A percentile compares a stretch with the other conserved stretches of the same genome.
Evolutionary conservation across 2,329 filamentous ascomycete genomes (phyloP).

Genomic region (Zymoseptoria pseudotritici): DNA sequence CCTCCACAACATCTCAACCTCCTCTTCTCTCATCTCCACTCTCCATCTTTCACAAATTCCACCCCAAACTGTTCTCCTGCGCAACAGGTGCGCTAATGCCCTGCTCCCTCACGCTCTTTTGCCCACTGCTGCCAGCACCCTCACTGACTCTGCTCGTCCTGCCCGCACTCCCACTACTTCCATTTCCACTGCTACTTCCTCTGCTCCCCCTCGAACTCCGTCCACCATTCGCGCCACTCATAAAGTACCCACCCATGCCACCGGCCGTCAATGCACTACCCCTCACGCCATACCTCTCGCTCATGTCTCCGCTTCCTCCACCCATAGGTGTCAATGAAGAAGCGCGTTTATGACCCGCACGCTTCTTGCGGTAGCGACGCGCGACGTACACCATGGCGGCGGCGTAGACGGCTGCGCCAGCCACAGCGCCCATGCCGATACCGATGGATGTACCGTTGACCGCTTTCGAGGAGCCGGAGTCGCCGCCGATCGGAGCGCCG

Average conservation of each 20-base stretch:
- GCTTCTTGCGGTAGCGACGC: conserved; percentile 79
- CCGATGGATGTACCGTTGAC: conserved; percentile 57
- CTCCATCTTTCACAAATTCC: conserved; percentile 59
- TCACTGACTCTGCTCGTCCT: conserved; percentile 37
- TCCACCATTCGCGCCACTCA: conserved; percentile 56
- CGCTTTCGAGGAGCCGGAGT: conserved; percentile 47
- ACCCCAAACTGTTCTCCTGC: conserved; percentile 89
- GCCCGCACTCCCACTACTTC: conserved; percentile 30
- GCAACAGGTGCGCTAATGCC: conserved; percentile 86
- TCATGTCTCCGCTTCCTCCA: conserved; percentile 47
- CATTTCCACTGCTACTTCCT: conserved; percentile 31
- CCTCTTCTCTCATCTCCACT: neutral
- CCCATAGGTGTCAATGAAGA: conserved; percentile 55
- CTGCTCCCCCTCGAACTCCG: conserved; percentile 23
- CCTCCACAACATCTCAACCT: neutral
- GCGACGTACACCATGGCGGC: conserved; percentile 92
- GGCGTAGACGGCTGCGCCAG: conserved; percentile 78
- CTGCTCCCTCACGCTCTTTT: conserved; percentile 56
- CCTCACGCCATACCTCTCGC: conserved; percentile 21
- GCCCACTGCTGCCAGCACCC: conserved; percentile 55
- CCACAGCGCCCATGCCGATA: conserved; percentile 70
- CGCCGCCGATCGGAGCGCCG: conserved; percentile 44
- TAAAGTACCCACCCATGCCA: conserved; percentile 45
- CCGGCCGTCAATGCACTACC: conserved; percentile 21
- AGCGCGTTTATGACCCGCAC: conserved; percentile 58